Evolutionary conservation across 2,329 filamentous ascomycete genomes (phyloP).

Genomic region (Bipolaris gigantea): DNA sequence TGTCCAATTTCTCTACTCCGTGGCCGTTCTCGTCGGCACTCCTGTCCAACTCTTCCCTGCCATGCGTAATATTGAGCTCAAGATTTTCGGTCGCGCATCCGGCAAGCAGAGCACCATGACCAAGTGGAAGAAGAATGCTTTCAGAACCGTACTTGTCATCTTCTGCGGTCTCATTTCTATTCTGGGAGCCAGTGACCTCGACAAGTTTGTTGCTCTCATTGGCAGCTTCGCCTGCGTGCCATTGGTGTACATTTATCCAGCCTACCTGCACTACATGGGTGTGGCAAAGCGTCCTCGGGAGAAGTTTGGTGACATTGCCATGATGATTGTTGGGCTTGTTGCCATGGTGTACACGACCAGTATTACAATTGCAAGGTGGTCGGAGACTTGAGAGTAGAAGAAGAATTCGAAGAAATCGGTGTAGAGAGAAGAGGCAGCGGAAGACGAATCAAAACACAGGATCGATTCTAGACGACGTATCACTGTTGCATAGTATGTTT

Average conservation of each 20-base stretch:
- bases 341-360: conserved; percentile 73
- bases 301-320: conserved; percentile 61
- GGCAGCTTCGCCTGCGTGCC: conserved; percentile 75
- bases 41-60: conserved; percentile 77
- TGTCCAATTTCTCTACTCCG: conserved; percentile 73
- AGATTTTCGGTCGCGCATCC: conserved; percentile 65
- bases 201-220: conserved; percentile 74
- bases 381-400: conserved; percentile 10
- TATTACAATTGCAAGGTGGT: conserved; percentile 57
- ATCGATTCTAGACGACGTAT: neutral
- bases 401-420: neutral
- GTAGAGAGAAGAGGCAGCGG: neutral
- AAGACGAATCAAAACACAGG: neutral
- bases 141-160: conserved; percentile 60
- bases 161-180: conserved; percentile 65
- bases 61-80: conserved; percentile 69
- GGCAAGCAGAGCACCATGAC: conserved; percentile 66
- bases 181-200: conserved; percentile 67
- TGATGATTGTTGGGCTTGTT: conserved; percentile 67
- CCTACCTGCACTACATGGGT: conserved; percentile 69
- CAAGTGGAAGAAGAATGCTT: conserved; percentile 77
- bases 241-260: conserved; percentile 75
- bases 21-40: conserved; percentile 72
- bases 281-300: conserved; percentile 60
- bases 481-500: conserved; percentile 6